Conservation (phyloP, 2,329 filamentous ascomycete species). For the Fusarium sp. region DNA sequence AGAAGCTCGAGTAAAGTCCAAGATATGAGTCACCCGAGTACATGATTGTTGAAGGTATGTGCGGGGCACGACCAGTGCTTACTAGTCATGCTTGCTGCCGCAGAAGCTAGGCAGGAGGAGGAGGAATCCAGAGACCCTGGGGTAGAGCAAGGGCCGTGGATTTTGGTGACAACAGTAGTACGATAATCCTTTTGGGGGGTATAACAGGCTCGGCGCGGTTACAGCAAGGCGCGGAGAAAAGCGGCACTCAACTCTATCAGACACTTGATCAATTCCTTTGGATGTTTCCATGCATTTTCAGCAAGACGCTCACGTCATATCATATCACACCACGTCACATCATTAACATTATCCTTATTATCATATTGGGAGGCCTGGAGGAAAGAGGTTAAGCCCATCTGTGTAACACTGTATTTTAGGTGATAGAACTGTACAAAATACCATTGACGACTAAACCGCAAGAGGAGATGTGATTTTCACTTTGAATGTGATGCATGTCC, state of each 20-base stretch:
- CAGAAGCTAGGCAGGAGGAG: slow-evolving; percentile 21
- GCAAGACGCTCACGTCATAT: slow-evolving; percentile 24
- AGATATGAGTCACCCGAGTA: slow-evolving; percentile 7
- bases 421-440: slow-evolving; percentile 46
- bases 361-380: slow-evolving; percentile 34
- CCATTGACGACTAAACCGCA: slow-evolving; percentile 12
- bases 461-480: no score
- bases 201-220: slow-evolving; percentile 26
- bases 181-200: slow-evolving; percentile 8
- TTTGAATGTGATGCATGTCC: no score
- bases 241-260: slow-evolving; percentile 50
- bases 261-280: slow-evolving; percentile 43
- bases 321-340: slow-evolving; percentile 3
- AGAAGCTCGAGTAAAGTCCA: slow-evolving; percentile 46
- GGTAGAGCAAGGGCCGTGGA: slow-evolving; percentile 25
- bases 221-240: slow-evolving; percentile 38
- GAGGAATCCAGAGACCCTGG: slow-evolving; percentile 44
- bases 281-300: slow-evolving; percentile 46
- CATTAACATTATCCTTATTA: slow-evolving; percentile 22
- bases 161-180: slow-evolving; percentile 12
- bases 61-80: background rate
- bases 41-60: slow-evolving; percentile 4
- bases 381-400: slow-evolving; percentile 32
- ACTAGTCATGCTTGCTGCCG: slow-evolving; percentile 3
- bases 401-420: slow-evolving; percentile 49